Base-by-base conservation (phyloP, 345 rosid species). In the Rhodamnia rubescens region DNA sequence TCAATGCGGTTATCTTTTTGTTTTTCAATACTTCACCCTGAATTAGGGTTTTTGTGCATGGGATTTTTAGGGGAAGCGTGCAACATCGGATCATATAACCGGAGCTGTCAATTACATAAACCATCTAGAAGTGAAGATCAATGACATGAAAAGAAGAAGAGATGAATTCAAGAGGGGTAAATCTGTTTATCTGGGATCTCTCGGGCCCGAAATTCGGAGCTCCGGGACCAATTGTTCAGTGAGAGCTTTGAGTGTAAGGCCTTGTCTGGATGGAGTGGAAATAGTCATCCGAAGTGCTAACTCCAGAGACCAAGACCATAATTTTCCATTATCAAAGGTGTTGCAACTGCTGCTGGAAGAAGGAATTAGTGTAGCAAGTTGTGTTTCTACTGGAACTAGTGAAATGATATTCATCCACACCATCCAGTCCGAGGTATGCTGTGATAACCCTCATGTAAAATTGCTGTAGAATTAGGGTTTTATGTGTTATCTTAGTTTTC, bases 61-160 rank as follows among this genome's bases (percentile, higher is more conserved):
- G 53, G 57, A 29, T 11, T 89, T 56, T 44, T 88, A 96, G 99
- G 99, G 98, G 88, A 95, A 93, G 89, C 92, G 99, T 13, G 93
- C 98, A n/a, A 90, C 90, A 84, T 93, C 98, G 21, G 99, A 95
- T 91, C 96, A 92, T 56, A 91, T 94, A 88, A 84, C 90, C 61
- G 98, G 91, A 88, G 96, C 98, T 2, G 93, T 89, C 86, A 92
- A 93, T 64, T 93, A 94, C 84, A 92, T 96, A 85, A 92, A 88
- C 74, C 87, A 90, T 85, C 85, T 93, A 21, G 89, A 90, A 84
- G 86, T 53, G 83, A 92, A 89, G 86, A 88, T 89, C 83, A 88
- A 91, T 83, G 93, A 87, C 36, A 86, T 94, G 42, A 83, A 91
- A 84, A 87, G 27, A 32, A 89, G 87, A 85, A 93, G 91, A 87